Conservation (phyloP, 306 rosid genomes). For the Dicorynia guianensis region DNA sequence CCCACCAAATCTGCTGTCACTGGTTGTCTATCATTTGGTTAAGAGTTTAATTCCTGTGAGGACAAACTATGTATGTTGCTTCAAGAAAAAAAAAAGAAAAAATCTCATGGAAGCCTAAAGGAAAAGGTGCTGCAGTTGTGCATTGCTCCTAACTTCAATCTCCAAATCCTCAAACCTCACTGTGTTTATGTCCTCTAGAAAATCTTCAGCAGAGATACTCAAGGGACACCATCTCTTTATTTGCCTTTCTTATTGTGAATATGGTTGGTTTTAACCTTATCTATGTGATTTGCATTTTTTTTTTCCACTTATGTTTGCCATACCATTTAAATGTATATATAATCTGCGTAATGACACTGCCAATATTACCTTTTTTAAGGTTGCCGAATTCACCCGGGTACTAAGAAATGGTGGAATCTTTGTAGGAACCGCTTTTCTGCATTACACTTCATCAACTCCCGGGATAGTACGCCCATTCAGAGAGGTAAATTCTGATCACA, state of each 20-base stretch:
- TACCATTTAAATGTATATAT: constrained; percentile 1
- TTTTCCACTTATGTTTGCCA: constrained; percentile 19
- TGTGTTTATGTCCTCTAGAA: neutral
- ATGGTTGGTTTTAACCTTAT: neutral
- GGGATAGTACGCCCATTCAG: constrained; percentile 56
- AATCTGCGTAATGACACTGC: constrained; percentile 31
- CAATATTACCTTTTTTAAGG: constrained; percentile 45
- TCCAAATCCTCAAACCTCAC: neutral
- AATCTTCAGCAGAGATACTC: neutral
- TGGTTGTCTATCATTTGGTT: neutral
- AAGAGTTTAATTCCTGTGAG: neutral
- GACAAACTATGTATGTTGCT: constrained; percentile 1
- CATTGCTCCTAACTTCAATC: neutral
- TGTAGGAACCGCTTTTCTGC: constrained; percentile 91
- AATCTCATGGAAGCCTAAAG: constrained; percentile 5
- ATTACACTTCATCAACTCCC: constrained; percentile 72
- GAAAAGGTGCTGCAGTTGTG: constrained; percentile 9
- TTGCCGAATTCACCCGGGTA: constrained; percentile 81
- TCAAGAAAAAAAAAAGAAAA: too few species aligned
- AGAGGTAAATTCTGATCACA: constrained; percentile 55
- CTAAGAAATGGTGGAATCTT: constrained; percentile 66
- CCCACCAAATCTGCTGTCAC: too few species aligned
- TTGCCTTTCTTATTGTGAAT: neutral
- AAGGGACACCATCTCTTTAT: neutral
- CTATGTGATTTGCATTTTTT: constrained; percentile 16